Evolutionary conservation across 352 stramenopile genomes (phyloP).

Genomic region (Globisporangium cederbergense): DNA sequence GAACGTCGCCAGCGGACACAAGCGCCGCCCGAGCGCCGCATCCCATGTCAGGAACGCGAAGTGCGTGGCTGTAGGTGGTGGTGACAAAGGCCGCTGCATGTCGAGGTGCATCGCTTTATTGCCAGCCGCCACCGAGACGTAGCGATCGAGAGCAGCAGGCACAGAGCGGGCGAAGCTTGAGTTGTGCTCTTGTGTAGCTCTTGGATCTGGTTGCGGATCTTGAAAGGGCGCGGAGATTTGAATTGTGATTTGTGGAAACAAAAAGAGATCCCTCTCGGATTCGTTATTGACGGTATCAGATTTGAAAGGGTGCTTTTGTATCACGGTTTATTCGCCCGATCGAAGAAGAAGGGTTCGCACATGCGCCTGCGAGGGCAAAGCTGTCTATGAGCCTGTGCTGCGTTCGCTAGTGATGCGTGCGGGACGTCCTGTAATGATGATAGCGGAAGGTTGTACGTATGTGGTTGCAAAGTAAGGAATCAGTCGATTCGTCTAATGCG

Average conservation of each 20-base stretch:
- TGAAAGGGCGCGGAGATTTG: neutral
- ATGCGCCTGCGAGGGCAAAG: too few species aligned
- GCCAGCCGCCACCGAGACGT: neutral
- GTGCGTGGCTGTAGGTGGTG: constrained; percentile 15
- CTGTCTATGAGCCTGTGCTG: too few species aligned
- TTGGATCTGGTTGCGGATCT: neutral
- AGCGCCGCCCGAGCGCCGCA: constrained; percentile 28
- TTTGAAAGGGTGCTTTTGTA: too few species aligned
- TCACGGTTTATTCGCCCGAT: too few species aligned
- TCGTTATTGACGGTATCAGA: too few species aligned
- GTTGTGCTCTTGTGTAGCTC: neutral
- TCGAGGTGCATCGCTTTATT: neutral
- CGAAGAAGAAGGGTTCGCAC: too few species aligned
- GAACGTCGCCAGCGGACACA: constrained; percentile 64
- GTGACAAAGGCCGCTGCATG: neutral
- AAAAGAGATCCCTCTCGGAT: too few species aligned
- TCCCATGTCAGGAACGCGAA: constrained; percentile 65
- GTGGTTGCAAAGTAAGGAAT: neutral
- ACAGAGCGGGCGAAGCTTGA: neutral
- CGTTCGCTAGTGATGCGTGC: too few species aligned
- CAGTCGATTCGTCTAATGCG: neutral
- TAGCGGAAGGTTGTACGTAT: too few species aligned
- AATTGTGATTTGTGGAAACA: too few species aligned
- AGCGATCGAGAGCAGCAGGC: neutral
- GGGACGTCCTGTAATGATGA: too few species aligned